Evolutionary conservation across 73 alveolate species (phyloP).

Genomic region (Paramecium primaurelia): DNA sequence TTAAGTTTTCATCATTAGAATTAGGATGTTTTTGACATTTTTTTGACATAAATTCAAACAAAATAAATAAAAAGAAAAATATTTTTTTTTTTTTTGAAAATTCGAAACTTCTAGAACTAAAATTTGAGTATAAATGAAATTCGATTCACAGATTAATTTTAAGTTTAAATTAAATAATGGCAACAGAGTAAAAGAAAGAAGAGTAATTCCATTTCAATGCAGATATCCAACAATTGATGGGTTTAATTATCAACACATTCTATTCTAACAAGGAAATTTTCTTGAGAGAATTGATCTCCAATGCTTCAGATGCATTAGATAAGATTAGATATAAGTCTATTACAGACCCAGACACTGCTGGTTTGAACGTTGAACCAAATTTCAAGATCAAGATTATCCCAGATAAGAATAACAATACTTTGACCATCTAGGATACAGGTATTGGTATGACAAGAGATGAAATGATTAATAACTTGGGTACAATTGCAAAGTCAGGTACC

Average conservation of each 20-base stretch:
- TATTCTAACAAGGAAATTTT: conserved; percentile 99
- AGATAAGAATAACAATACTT: conserved; percentile 98
- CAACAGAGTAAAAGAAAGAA: not conserved
- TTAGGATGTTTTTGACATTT: not conserved
- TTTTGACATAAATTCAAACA: not conserved
- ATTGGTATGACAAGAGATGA: conserved; percentile 99
- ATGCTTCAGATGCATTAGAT: conserved; percentile 99
- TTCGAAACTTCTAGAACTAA: not conserved
- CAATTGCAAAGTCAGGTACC: conserved; percentile 99
- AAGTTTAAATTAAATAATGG: not conserved
- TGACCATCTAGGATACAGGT: conserved; percentile 97
- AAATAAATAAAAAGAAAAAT: not conserved
- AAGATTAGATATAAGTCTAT: conserved; percentile 97
- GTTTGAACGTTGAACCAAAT: conserved; percentile 91
- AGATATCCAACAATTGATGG: conserved; percentile 97
- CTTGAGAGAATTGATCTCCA: conserved; percentile 98
- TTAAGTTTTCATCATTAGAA: not conserved
- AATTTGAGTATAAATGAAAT: not conserved
- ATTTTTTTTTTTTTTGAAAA: not conserved
- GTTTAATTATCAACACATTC: conserved; percentile 99
- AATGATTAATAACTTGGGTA: conserved; percentile 98
- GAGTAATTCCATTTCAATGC: conserved; percentile 92
- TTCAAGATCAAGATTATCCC: conserved; percentile 96
- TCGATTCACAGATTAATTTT: not conserved
- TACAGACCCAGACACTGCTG: conserved; percentile 93